These are phyloP conservation scores for Candida caryicola DNA, from an alignment of 805 yeast species.

Conservation along the genomic window DNA sequence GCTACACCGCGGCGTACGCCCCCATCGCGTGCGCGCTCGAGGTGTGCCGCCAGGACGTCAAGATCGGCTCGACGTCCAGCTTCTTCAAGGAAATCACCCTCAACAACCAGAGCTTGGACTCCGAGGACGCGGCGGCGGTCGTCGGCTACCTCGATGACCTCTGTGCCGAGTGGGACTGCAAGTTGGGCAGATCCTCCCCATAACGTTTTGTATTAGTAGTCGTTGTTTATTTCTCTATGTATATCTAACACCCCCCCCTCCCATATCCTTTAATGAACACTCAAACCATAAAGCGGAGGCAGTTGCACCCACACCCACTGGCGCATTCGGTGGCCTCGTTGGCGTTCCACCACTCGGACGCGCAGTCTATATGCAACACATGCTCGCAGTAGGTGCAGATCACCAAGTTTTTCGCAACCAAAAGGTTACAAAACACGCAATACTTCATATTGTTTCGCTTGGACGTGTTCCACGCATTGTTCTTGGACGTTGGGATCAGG, in stretches of 20 bases:
- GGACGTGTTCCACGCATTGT: slow-evolving; percentile 32
- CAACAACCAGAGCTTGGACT: slow-evolving; percentile 58
- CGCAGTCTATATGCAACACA: slow-evolving; percentile 74
- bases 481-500: slow-evolving; percentile 19
- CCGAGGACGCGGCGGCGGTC: slow-evolving; percentile 63
- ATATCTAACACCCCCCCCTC: neutral
- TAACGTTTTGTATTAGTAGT: slow-evolving; percentile 45
- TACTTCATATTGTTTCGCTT: slow-evolving; percentile 29
- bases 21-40: slow-evolving; percentile 57
- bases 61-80: slow-evolving; percentile 14
- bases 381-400: slow-evolving; percentile 78
- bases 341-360: slow-evolving; percentile 71
- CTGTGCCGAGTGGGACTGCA: slow-evolving; percentile 66
- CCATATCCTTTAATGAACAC: neutral
- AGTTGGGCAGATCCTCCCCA: slow-evolving; percentile 46
- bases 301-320: slow-evolving; percentile 81
- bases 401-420: slow-evolving; percentile 57
- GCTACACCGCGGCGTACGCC: slow-evolving; percentile 86
- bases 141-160: slow-evolving; percentile 55
- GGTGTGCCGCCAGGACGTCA: slow-evolving; percentile 53
- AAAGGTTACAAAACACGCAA: slow-evolving; percentile 67
- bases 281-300: slow-evolving; percentile 36
- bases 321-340: slow-evolving; percentile 55
- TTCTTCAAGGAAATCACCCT: slow-evolving; percentile 78
- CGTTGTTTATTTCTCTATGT: slow-evolving; percentile 15